phyloP scores from a whole-genome alignment of 179 eudicot genomes.

The Beta corolliflora region DNA sequence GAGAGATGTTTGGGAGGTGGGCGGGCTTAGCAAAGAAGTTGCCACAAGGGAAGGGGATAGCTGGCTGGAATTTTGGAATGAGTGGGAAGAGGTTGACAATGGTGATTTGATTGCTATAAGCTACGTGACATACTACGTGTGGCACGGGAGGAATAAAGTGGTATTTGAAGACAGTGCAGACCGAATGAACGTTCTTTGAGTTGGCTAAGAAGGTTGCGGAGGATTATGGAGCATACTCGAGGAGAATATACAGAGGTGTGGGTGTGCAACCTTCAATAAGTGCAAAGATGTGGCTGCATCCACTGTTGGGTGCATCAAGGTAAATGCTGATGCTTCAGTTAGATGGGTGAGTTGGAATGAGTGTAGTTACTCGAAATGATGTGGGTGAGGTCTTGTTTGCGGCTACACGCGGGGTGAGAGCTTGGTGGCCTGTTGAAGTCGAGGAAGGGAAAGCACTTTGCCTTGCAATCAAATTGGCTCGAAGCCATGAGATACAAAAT shows the following conservation, averaged over 20 bases:
- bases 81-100: neutral
- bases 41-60: neutral
- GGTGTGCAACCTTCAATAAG: too few species aligned
- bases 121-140: neutral
- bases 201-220: too few species aligned
- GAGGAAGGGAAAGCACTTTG: neutral
- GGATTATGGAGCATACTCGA: too few species aligned
- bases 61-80: neutral
- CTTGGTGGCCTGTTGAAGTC: neutral
- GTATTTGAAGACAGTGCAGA: too few species aligned
- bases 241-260: accelerated
- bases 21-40: neutral
- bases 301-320: neutral
- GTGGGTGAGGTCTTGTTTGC: neutral
- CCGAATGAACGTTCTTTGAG: too few species aligned
- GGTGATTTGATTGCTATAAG: too few species aligned
- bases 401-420: neutral
- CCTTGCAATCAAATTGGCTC: neutral
- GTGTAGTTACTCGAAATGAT: neutral
- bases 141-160: neutral
- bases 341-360: neutral
- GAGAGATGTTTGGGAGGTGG: neutral
- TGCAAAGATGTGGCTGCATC: neutral
- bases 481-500: neutral
- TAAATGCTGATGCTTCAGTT: too few species aligned